Percentiles rank a stretch among this genome's conserved stretches.
Evolutionary conservation across 2,329 filamentous ascomycete genomes (phyloP).

Genomic region (Beauveria varroae): DNA sequence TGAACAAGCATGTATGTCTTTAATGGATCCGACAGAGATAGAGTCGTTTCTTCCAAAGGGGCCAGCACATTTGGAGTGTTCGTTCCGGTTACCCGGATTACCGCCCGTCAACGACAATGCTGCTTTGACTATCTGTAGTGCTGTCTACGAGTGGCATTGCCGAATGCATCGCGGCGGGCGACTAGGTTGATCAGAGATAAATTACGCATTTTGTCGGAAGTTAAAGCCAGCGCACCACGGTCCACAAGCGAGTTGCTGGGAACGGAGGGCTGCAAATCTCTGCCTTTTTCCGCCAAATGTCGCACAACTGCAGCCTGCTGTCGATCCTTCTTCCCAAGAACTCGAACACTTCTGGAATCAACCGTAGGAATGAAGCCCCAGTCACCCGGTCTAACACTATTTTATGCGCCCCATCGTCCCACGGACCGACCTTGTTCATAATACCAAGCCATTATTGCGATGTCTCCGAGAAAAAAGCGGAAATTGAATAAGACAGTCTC

Average conservation of each 20-base stretch:
- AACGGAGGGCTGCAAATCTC: neutral
- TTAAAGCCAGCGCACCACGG: too few species aligned
- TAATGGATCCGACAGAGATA: neutral
- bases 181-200: neutral
- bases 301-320: neutral
- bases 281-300: neutral
- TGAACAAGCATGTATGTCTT: neutral
- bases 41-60: neutral
- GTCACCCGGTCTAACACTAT: neutral
- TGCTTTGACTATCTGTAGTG: neutral
- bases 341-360: conserved; percentile 3
- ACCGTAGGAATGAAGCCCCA: neutral
- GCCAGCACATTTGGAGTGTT: neutral
- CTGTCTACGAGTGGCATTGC: neutral
- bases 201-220: neutral
- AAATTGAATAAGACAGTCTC: neutral
- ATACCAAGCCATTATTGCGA: neutral
- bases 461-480: neutral
- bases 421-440: neutral
- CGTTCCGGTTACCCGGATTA: neutral
- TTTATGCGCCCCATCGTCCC: neutral
- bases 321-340: neutral
- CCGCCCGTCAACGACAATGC: neutral
- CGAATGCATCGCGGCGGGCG: neutral
- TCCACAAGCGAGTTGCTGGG: too few species aligned